phyloP scores from a whole-genome alignment of 169 alveolate species.

The Cryptosporidium ryanae region DNA sequence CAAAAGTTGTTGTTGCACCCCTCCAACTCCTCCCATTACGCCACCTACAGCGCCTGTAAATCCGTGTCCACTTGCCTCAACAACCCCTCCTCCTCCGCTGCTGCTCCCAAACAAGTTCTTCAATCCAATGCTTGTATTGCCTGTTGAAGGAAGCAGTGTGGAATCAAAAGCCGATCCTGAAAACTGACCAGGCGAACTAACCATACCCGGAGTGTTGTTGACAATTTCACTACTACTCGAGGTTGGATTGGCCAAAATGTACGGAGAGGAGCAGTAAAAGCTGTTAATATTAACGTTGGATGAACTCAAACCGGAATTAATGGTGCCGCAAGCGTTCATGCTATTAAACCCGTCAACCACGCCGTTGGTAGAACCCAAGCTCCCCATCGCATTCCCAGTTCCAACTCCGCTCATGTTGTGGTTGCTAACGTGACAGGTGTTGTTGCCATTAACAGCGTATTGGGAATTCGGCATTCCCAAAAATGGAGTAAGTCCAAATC shows the following conservation, averaged over 20 bases:
- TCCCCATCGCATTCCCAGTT: too few species aligned
- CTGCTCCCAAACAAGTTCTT: neutral
- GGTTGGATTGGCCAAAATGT: too few species aligned
- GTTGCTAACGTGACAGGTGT: too few species aligned
- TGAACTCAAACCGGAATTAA: too few species aligned
- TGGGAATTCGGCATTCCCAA: slow-evolving; percentile 68
- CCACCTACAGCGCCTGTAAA: neutral
- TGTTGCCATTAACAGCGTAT: slow-evolving; percentile 17
- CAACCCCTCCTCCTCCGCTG: neutral
- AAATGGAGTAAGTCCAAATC: slow-evolving; percentile 67
- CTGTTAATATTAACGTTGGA: too few species aligned
- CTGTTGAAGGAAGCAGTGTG: neutral
- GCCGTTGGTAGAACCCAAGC: too few species aligned
- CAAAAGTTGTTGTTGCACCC: neutral
- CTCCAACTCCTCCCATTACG: slow-evolving; percentile 4
- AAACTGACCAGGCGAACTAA: neutral
- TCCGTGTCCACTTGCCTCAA: neutral
- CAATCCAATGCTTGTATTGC: neutral
- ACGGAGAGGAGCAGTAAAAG: too few species aligned
- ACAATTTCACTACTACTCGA: too few species aligned
- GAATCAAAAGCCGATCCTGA: neutral
- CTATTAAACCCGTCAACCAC: too few species aligned
- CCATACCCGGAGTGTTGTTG: too few species aligned
- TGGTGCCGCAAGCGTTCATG: too few species aligned
- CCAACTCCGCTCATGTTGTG: too few species aligned